Conservation (phyloP, 2,329 filamentous ascomycete genomes). For the Cytospora schulzeri region DNA sequence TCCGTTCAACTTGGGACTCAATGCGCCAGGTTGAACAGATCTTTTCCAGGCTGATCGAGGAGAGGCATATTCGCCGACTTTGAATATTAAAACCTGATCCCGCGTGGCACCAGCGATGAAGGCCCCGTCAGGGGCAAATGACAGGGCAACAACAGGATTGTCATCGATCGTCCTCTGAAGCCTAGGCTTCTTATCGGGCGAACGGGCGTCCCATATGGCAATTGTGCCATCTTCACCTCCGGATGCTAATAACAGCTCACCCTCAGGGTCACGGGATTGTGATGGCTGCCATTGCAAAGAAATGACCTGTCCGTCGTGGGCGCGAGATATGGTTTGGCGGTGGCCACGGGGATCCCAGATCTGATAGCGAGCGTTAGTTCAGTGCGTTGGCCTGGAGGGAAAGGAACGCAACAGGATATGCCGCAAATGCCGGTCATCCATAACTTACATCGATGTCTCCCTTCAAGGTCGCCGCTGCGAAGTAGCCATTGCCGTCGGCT, state of each 20-base stretch:
- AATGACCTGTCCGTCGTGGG: conserved; percentile 61
- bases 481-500: conserved; percentile 47
- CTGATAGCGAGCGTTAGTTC: conserved; percentile 35
- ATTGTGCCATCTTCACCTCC: conserved; percentile 66
- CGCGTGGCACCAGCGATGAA: conserved; percentile 65
- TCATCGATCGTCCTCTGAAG: conserved; percentile 62
- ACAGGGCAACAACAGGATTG: conserved; percentile 57
- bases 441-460: conserved; percentile 63
- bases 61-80: conserved; percentile 59
- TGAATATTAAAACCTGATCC: conserved; percentile 64
- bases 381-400: background rate
- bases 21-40: conserved; percentile 51
- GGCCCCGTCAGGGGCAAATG: conserved; percentile 65
- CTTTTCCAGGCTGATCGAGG: conserved; percentile 64
- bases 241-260: conserved; percentile 62
- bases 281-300: conserved; percentile 64
- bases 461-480: conserved; percentile 62
- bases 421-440: too few species aligned
- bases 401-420: background rate
- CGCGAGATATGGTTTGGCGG: conserved; percentile 51
- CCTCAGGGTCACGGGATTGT: conserved; percentile 41
- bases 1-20: conserved; percentile 50
- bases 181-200: conserved; percentile 56
- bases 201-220: conserved; percentile 62
- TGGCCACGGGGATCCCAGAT: conserved; percentile 59